Base-by-base conservation (phyloP, 441 rosid species). In the Jatropha podagrica region DNA sequence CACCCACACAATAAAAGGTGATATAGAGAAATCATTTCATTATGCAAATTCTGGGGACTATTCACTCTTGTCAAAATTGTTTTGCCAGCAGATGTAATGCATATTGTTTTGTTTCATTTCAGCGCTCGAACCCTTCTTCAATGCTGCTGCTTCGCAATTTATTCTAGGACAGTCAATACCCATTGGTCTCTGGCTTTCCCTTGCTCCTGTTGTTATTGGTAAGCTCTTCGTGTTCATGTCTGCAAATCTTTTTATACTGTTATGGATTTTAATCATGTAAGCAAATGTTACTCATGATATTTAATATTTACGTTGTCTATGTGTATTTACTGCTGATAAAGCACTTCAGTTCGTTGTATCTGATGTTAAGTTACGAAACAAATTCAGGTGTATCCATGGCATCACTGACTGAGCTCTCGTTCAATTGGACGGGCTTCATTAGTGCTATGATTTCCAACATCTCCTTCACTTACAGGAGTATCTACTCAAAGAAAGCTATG, bases 111-210 rank as follows among this genome's bases (percentile, higher is more conserved):
- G 13, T 76, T 76, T 72, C 54, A 41, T 68, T 86, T 56, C 90
- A 95, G 98, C 97, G 4, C 97, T 95, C 6, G 98, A 95, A 88
- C 98, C 98, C n/a, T 95, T 92, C 90, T 95, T 95, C 88, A 95
- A 92, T 61, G 98, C 97, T 59, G 86, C 96, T 77, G 96, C 98
- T 81, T 92, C 98, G 44, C 97, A 95, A 7, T 95, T 92, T 76
- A 3, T 95, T 69, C 87, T 95, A 14, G 98, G 98, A 77, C 98
- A 95, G 72, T 59, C 85, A 8, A 92, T 95, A 20, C 97, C 98
- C 10, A 7, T 91, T 3, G 76, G 94, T 74, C 86, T 95, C 8
- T 95, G 98, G 98, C 84, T 95, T 69, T 90, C 98, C 72, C 82
- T 92, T 76, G 89, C 90, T 81, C 97, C 98, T 51, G 97, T 95